A percentile compares a stretch with the other conserved stretches of the same genome.
Evolutionary conservation across 495 filamentous ascomycete species (phyloP).

Genomic region (Aspergillus olivimuriae): DNA sequence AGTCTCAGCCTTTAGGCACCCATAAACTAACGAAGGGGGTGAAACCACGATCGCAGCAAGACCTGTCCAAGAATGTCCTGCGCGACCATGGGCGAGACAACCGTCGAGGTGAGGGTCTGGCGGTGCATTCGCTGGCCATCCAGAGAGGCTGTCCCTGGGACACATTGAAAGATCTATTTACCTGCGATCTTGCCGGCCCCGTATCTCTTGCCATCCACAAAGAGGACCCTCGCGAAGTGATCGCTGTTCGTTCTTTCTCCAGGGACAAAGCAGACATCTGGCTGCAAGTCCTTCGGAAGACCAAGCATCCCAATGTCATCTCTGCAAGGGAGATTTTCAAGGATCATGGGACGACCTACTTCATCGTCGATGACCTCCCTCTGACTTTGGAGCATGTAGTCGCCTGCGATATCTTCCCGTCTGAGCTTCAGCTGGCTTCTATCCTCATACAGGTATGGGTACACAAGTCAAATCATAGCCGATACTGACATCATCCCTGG

Average conservation of each 20-base stretch:
- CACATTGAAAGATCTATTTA: background rate
- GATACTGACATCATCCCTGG: background rate
- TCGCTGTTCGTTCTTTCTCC: constrained; percentile 4
- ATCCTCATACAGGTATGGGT: constrained; percentile 22
- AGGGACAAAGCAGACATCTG: background rate
- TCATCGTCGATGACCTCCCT: constrained; percentile 16
- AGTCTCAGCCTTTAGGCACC: no score
- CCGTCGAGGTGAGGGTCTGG: background rate
- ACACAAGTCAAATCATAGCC: background rate
- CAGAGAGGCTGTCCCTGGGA: background rate
- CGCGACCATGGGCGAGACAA: background rate
- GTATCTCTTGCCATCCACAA: constrained; percentile 2
- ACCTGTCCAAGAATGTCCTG: background rate
- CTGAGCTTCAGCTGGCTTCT: constrained; percentile 19
- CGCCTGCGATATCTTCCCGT: constrained; percentile 12
- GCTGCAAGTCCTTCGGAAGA: constrained; percentile 2
- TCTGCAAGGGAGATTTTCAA: constrained; percentile 3
- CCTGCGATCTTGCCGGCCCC: constrained; percentile 7
- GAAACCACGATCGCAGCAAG: no score
- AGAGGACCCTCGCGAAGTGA: background rate
- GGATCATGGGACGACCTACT: constrained; percentile 5
- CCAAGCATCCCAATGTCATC: constrained; percentile 6
- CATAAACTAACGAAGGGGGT: no score
- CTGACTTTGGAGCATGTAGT: constrained; percentile 17
- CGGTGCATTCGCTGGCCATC: background rate